A percentile compares a stretch with the other conserved stretches of the same genome.
Conservation (phyloP, 2,329 filamentous ascomycete genomes). For the Sarocladiaceae sp. region DNA sequence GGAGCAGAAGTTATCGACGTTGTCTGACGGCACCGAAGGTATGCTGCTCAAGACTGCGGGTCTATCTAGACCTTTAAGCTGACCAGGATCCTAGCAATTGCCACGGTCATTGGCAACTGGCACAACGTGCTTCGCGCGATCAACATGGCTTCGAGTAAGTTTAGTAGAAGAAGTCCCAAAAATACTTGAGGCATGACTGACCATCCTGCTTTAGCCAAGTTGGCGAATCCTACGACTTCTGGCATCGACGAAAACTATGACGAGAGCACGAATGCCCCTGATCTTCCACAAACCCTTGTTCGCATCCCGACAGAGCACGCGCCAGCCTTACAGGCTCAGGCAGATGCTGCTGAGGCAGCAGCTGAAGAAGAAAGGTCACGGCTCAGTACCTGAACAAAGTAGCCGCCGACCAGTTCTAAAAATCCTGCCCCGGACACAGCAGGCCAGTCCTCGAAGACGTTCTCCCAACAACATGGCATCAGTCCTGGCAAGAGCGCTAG, state of each 20-base stretch:
- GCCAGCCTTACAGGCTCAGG: conserved; percentile 57
- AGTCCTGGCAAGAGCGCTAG: no score
- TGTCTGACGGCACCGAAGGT: conserved; percentile 82
- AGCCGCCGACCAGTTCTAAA: no score
- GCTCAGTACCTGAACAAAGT: conserved; percentile 1
- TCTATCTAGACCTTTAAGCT: conserved; percentile 11
- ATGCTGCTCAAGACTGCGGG: conserved; percentile 13
- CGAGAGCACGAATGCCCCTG: conserved; percentile 37
- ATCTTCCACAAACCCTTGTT: conserved; percentile 75
- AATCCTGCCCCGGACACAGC: no score
- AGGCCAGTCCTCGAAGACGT: no score
- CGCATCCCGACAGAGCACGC: conserved; percentile 80
- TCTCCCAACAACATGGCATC: no score
- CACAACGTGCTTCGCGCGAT: conserved; percentile 81
- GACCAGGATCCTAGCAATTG: conserved; percentile 56
- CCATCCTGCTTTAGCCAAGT: conserved; percentile 50
- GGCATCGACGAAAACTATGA: conserved; percentile 31
- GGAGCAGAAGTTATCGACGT: conserved; percentile 70
- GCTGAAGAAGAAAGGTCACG: conserved; percentile 32
- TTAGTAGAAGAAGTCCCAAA: neutral
- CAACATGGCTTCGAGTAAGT: conserved; percentile 78
- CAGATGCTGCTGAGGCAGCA: conserved; percentile 45
- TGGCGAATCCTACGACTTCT: conserved; percentile 54
- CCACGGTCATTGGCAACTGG: conserved; percentile 82
- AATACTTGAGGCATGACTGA: neutral